These are phyloP conservation scores for Royoungia palumana DNA, from an alignment of 768 basidiomycete species.

Conservation along the genomic window DNA sequence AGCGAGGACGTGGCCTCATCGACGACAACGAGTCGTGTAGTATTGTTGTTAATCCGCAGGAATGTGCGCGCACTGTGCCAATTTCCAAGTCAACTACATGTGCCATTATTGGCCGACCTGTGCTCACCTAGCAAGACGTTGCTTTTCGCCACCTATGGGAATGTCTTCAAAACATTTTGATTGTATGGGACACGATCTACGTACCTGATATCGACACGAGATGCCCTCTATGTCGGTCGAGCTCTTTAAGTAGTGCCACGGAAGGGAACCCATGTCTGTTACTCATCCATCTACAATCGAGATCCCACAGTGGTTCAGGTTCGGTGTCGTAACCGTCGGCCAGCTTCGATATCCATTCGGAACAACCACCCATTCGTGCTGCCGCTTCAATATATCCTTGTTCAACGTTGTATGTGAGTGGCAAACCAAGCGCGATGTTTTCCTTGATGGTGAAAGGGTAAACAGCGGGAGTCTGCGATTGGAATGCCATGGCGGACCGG, in stretches of 20 bases:
- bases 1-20: constrained; percentile 60
- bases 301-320: constrained; percentile 26
- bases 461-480: constrained; percentile 48
- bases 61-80: constrained; percentile 43
- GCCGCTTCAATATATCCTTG: constrained; percentile 27
- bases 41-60: constrained; percentile 33
- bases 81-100: not conserved
- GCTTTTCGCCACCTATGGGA: constrained; percentile 41
- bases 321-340: constrained; percentile 29
- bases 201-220: constrained; percentile 22
- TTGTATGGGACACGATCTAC: not conserved
- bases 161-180: constrained; percentile 3
- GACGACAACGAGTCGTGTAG: constrained; percentile 46
- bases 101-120: not conserved
- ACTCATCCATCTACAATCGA: constrained; percentile 19
- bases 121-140: constrained; percentile 47
- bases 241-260: constrained; percentile 16
- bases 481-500: constrained; percentile 42
- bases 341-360: constrained; percentile 34
- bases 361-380: constrained; percentile 30
- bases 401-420: constrained; percentile 8
- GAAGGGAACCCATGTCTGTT: constrained; percentile 21
- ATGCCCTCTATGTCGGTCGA: constrained; percentile 22
- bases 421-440: constrained; percentile 37
- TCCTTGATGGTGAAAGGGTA: constrained; percentile 47